phyloP scores from a whole-genome alignment of 495 filamentous ascomycete species.

The Physcia stellaris region DNA sequence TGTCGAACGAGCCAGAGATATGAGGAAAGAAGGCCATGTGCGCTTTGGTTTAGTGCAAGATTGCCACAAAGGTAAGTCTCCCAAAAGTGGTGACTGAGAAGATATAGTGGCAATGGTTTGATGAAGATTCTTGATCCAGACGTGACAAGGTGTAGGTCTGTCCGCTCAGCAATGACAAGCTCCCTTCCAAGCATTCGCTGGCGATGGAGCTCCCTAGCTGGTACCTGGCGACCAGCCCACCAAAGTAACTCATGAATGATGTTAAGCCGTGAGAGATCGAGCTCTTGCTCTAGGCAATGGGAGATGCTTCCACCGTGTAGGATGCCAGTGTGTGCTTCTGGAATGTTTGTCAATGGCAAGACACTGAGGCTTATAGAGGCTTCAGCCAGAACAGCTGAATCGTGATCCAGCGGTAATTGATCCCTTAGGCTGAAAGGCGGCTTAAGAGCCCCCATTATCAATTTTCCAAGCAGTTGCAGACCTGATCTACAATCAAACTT shows the following conservation, averaged over 20 bases:
- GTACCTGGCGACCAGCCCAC: background rate
- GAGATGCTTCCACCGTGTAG: too few relatives aligned
- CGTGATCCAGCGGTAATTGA: too few relatives aligned
- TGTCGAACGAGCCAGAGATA: constrained; percentile 30
- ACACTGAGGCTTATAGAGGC: too few relatives aligned
- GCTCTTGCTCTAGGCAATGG: background rate
- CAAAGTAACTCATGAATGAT: background rate
- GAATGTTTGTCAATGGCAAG: too few relatives aligned
- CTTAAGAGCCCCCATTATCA: too few relatives aligned
- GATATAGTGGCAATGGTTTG: constrained; percentile 41
- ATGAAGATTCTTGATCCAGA: constrained; percentile 32
- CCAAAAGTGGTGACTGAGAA: constrained; percentile 34
- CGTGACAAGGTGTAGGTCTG: constrained; percentile 44
- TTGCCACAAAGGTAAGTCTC: background rate
- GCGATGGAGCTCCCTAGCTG: constrained; percentile 22
- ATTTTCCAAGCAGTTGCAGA: too few relatives aligned
- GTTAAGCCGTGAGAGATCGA: background rate
- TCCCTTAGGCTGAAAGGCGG: too few relatives aligned
- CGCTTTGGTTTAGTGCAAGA: constrained; percentile 2
- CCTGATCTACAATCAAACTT: too few relatives aligned
- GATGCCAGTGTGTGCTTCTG: too few relatives aligned
- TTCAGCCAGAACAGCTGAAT: too few relatives aligned
- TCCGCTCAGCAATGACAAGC: constrained; percentile 34
- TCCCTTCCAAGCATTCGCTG: constrained; percentile 28
- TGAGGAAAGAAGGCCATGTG: constrained; percentile 29